A percentile compares a stretch with the other conserved stretches of the same genome.
phyloP scores from a whole-genome alignment of 2,329 filamentous ascomycete species.

The Dichotomopilus funicola region DNA sequence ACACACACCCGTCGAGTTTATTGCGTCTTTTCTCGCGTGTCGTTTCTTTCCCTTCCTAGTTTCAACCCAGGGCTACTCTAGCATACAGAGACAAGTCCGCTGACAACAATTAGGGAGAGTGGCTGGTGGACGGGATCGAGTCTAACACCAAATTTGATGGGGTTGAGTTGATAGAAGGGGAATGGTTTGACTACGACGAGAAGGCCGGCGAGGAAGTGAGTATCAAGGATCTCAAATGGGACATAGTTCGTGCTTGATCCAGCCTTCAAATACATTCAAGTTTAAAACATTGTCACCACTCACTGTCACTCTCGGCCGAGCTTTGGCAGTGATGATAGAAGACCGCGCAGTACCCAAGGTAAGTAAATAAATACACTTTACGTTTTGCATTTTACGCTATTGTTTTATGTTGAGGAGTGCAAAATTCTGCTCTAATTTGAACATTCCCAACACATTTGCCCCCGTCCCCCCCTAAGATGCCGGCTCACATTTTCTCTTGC shows the following conservation, averaged over 20 bases:
- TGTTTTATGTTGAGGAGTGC: no score
- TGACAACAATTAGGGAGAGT: slow-evolving; percentile 61
- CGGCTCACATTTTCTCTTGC: no score
- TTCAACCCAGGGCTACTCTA: background rate
- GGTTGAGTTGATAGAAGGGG: slow-evolving; percentile 79
- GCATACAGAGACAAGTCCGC: background rate
- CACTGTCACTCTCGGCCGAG: no score
- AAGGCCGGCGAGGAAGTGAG: slow-evolving; percentile 88
- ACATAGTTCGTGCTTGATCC: slow-evolving; percentile 63
- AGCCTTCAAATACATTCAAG: background rate
- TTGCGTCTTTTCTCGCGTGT: slow-evolving; percentile 11
- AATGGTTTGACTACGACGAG: slow-evolving; percentile 98
- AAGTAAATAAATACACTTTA: no score
- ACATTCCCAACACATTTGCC: no score
- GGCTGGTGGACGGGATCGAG: slow-evolving; percentile 76
- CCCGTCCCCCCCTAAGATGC: no score
- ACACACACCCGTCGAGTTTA: no score
- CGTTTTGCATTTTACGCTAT: no score
- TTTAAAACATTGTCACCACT: background rate
- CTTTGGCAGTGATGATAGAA: no score
- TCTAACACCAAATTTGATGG: slow-evolving; percentile 73
- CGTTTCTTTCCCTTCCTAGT: slow-evolving; percentile 6
- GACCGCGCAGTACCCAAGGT: no score
- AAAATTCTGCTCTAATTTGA: no score
- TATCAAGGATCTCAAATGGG: slow-evolving; percentile 84